phyloP scores from a whole-genome alignment of 139 green algal genomes.

The Chlorella sp. region DNA sequence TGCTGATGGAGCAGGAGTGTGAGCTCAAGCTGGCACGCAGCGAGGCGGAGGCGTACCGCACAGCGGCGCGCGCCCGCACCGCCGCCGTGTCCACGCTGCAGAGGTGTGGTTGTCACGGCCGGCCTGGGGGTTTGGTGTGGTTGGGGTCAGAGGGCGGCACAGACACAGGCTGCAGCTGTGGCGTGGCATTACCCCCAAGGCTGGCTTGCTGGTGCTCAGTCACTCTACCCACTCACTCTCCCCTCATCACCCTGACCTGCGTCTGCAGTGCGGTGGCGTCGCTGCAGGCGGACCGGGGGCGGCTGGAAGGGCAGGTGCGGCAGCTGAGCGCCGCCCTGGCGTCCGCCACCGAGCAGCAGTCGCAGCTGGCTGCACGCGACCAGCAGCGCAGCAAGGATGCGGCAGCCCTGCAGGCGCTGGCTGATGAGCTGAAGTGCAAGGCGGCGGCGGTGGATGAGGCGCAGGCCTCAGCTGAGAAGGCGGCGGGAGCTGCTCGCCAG shows the following conservation, averaged over 20 bases:
- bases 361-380: background rate
- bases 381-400: background rate
- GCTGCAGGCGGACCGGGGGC: constrained; percentile 3
- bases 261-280: constrained; percentile 13
- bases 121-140: background rate
- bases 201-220: too few species aligned
- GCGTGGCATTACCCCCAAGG: too few species aligned
- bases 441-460: background rate
- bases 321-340: constrained; percentile 9
- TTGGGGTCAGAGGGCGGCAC: background rate
- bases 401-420: background rate
- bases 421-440: background rate
- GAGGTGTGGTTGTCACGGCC: background rate
- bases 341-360: background rate
- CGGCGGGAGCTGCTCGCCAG: background rate
- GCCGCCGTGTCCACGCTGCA: constrained; percentile 32
- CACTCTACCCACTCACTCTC: background rate
- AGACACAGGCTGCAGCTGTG: too few species aligned
- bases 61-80: constrained; percentile 1
- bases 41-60: constrained; percentile 32
- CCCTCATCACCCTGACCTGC: background rate
- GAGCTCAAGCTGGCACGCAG: constrained; percentile 26
- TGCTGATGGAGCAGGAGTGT: constrained; percentile 36
- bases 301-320: constrained; percentile 5
- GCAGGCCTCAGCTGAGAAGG: background rate